Evolutionary conservation across 2,329 filamentous ascomycete genomes (phyloP), one percentile per base, ranked within the genome.

Genomic region (Atkinsonella texensis): DNA sequence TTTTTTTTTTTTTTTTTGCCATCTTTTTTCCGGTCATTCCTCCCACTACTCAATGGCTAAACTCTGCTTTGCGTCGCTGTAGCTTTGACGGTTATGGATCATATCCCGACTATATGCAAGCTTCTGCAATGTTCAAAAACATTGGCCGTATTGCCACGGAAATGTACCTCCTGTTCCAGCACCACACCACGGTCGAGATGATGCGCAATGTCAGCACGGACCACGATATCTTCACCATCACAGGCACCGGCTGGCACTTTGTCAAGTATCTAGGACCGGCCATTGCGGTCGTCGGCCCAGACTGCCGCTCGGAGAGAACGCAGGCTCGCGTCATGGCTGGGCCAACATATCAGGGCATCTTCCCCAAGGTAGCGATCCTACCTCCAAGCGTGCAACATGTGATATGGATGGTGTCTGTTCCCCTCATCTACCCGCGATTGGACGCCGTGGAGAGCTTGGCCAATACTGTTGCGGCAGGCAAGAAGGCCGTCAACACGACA

Each of bases 41-140:
- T 7, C 13, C 12, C 9, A 18, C 11, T 38, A 1, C 15, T 15
- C 18, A 13, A 23, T 9, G 10, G 20, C 39, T 41, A 20, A 49
- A 7, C 18, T 11, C 20, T 18, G n/a, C 42, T 12, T 44, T 23
- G 10, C 32, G n/a, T 13, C 15, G 1, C 15, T 13, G 20, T 32
- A 95, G 89, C 53, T 98, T 98, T 60, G 93, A 98, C 63, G 93
- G 93, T 28, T 98, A 93, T 60, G 93, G 93, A 32, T 95, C 89
- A 1, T 98, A 97, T 62, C 93, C 93, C 0, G 89, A 95, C 55
- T 94, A 97, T 65, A 97, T 98, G 91, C 93, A 98, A 64, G 87
- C 87, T 58, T 96, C 89, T 17, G 85, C 95, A 57, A 89, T 97
- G 71, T 97, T 98, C 75, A 96, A 95, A 71, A 97, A 97, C 64